A percentile compares a stretch with the other conserved stretches of the same genome.
These are phyloP conservation scores for Morella rubra DNA, from an alignment of 306 rosid species.

Conservation along the genomic window DNA sequence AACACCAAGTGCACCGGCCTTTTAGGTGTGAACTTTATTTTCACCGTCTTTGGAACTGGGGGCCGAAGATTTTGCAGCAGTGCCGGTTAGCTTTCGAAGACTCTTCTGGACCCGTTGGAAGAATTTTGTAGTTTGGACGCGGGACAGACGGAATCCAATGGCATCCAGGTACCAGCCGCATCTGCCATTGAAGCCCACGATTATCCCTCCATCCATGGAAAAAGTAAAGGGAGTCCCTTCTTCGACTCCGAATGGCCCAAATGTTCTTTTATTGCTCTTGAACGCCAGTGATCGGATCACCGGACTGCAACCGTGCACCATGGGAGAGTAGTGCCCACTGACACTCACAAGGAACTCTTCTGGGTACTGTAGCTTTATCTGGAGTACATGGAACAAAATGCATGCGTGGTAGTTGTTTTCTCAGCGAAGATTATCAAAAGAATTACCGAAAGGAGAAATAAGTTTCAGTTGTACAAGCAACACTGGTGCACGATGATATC, in stretches of 20 bases:
- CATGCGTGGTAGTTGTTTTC: too few species aligned
- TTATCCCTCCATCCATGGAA: constrained; percentile 47
- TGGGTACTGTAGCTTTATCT: constrained; percentile 62
- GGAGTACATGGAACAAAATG: not conserved
- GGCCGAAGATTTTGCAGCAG: constrained; percentile 32
- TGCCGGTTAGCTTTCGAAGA: constrained; percentile 34
- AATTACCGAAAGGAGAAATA: too few species aligned
- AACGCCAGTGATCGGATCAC: constrained; percentile 60
- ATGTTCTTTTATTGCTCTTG: constrained; percentile 51
- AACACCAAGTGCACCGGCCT: not conserved
- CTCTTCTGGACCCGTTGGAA: constrained; percentile 42
- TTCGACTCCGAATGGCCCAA: constrained; percentile 58
- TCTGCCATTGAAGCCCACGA: constrained; percentile 61
- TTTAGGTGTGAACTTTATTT: not conserved
- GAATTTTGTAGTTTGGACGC: constrained; percentile 30
- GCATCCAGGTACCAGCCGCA: constrained; percentile 54
- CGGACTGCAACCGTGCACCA: constrained; percentile 32
- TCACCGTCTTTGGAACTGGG: not conserved
- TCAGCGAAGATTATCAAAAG: too few species aligned
- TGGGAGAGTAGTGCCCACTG: constrained; percentile 49
- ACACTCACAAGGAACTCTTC: constrained; percentile 48
- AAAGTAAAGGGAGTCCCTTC: constrained; percentile 66
- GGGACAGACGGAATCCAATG: constrained; percentile 39
- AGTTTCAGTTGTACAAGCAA: too few species aligned
- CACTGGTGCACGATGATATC: too few species aligned